Base-by-base conservation (phyloP, 148 eudicot genomes). In the Selenicereus undatus region DNA sequence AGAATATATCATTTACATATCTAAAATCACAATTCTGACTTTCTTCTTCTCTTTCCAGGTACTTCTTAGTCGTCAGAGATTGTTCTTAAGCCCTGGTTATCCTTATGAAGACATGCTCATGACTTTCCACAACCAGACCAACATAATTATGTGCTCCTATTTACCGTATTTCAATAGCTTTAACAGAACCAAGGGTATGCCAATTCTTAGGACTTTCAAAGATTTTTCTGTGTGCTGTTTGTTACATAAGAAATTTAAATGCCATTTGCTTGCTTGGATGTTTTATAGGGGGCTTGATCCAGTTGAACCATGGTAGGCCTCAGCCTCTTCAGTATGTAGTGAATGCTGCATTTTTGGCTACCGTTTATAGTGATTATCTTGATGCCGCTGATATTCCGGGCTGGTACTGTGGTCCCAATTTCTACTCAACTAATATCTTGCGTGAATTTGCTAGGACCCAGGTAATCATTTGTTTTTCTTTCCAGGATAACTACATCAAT, bases 241-340 rank as follows among this genome's bases (percentile, higher is more conserved):
- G 43, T 50, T 51, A 3, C 20, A 1, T 12, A 3, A 26, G 30
- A 18, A 73, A 80, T 45, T 48, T 52, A 32, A 83, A 29, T 45
- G 3, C 42, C 51, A 26, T 48, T 64, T 66, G 68, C 22, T 80
- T 80, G 17, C 42, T 74, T 20, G 58, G 64, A 29, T 51, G n/a
- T 76, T 30, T 45, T 83, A 64, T 86, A 94, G 98, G 98, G 42
- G 97, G 98, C 73, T 78, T 93, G 89, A 94, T 94, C 76, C 88
- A 93, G 64, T 85, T 94, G 79, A 94, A 90, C 82, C 94, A 93
- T 81, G 98, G 98, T 80, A 84, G 89, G 35, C 98, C 98, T 42
- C 98, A 93, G 89, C 95, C 97, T 64, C 98, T 94, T 80, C 98
- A 94, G 73, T 94, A 93, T 84, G 97, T 88, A 16, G 98, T 90